A percentile compares a stretch with the other conserved stretches of the same genome.
Evolutionary conservation across 2,329 filamentous ascomycete genomes (phyloP).

Genomic region (Fusarium armeniacum): DNA sequence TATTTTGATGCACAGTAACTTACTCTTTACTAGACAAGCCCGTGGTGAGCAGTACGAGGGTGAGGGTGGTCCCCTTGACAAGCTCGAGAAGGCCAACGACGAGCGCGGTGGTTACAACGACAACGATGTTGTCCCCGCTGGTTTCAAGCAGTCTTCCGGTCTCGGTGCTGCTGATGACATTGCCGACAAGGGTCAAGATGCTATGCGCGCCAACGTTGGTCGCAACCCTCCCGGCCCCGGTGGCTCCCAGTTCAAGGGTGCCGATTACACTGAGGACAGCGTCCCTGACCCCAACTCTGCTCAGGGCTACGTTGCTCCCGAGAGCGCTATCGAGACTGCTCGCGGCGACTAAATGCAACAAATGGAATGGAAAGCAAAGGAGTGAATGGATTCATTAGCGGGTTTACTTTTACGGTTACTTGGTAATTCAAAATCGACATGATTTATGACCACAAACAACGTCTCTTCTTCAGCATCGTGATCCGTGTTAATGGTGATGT

Average conservation of each 20-base stretch:
- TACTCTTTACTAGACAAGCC: conserved; percentile 56
- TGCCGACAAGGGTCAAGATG: conserved; percentile 55
- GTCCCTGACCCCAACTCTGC: conserved; percentile 60
- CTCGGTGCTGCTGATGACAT: conserved; percentile 50
- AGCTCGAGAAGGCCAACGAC: conserved; percentile 48
- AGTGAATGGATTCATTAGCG: conserved; percentile 11
- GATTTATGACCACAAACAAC: conserved; percentile 27
- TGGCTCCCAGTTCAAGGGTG: conserved; percentile 58
- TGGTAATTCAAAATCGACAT: conserved; percentile 27
- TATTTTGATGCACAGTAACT: conserved; percentile 3
- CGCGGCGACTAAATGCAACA: conserved; percentile 28
- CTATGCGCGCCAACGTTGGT: conserved; percentile 57
- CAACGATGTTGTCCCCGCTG: conserved; percentile 53
- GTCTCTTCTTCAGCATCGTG: not conserved
- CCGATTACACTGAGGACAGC: conserved; percentile 56
- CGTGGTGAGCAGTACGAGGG: conserved; percentile 61
- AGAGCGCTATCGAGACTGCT: conserved; percentile 57
- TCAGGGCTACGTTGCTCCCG: conserved; percentile 58
- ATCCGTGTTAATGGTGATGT: not conserved
- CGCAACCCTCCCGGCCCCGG: conserved; percentile 53
- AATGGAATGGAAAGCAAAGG: conserved; percentile 4
- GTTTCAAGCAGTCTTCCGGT: conserved; percentile 44
- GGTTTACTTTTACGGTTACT: conserved; percentile 30
- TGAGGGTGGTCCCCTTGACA: conserved; percentile 59
- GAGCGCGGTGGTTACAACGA: conserved; percentile 57